These are phyloP conservation scores for Hypoxylon sp. DNA, from an alignment of 2,329 filamentous ascomycete genomes.

Conservation along the genomic window DNA sequence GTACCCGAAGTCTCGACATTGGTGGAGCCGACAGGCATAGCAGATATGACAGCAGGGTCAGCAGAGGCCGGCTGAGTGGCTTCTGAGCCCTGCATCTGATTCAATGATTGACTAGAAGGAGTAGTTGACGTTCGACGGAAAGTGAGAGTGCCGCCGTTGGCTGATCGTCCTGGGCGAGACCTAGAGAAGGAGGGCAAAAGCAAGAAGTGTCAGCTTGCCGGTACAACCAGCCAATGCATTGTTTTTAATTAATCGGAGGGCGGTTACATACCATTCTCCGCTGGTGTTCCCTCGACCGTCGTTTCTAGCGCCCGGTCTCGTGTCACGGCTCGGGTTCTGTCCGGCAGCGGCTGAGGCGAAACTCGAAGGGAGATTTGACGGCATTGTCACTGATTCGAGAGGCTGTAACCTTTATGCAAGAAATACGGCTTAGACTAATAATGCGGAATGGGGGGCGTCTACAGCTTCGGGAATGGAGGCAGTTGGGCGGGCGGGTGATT, in stretches of 20 bases:
- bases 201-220: conserved; percentile 20
- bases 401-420: conserved; percentile 29
- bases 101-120: conserved; percentile 60
- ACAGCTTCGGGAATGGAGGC: conserved; percentile 23
- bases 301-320: conserved; percentile 70
- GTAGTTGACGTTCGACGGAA: conserved; percentile 75
- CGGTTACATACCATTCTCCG: conserved; percentile 78
- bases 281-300: conserved; percentile 69
- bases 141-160: conserved; percentile 75
- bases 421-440: conserved; percentile 32
- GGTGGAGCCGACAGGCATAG: conserved; percentile 70
- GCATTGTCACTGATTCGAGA: conserved; percentile 62
- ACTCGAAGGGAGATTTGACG: conserved; percentile 83
- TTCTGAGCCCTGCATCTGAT: conserved; percentile 56
- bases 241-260: not conserved
- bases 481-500: conserved; percentile 10
- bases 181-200: conserved; percentile 55
- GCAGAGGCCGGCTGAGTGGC: conserved; percentile 48
- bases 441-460: conserved; percentile 7
- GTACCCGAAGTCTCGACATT: conserved; percentile 63
- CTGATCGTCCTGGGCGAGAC: conserved; percentile 70
- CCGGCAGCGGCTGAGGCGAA: conserved; percentile 88
- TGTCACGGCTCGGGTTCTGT: conserved; percentile 75
- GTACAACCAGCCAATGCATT: conserved; percentile 46
- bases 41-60: conserved; percentile 67